Percentiles rank a stretch among this genome's conserved stretches.
Evolutionary conservation across 2,329 filamentous ascomycete genomes (phyloP).

Genomic region (Aspergillus aculeatus): DNA sequence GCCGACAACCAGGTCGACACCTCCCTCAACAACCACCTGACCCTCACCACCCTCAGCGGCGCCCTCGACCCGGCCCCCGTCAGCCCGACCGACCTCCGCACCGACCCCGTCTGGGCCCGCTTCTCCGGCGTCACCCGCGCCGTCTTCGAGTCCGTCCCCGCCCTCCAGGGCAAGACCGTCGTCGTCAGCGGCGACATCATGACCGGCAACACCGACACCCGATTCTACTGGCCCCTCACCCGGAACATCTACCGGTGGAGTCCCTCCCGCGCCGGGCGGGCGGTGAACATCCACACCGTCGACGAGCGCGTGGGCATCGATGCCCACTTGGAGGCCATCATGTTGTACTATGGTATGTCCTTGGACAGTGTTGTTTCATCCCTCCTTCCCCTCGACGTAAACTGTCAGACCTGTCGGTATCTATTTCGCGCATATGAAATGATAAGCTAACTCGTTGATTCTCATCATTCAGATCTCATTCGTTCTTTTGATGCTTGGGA

Average conservation of each 20-base stretch:
- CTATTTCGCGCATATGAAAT: not conserved
- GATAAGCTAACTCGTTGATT: not conserved
- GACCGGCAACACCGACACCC: constrained; percentile 56
- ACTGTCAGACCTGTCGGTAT: too few relatives aligned
- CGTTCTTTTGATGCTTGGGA: constrained; percentile 33
- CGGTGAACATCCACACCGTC: constrained; percentile 51
- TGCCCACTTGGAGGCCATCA: constrained; percentile 45
- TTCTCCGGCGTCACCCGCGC: constrained; percentile 43
- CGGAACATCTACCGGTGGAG: constrained; percentile 55
- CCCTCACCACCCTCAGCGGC: constrained; percentile 30
- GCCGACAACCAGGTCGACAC: constrained; percentile 16
- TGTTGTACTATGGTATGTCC: constrained; percentile 43
- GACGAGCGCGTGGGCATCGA: constrained; percentile 49
- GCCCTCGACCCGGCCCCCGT: constrained; percentile 33
- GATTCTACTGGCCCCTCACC: constrained; percentile 54
- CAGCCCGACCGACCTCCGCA: constrained; percentile 33
- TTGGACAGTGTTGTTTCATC: not conserved
- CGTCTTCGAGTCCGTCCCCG: constrained; percentile 39
- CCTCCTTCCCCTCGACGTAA: not conserved
- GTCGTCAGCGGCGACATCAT: constrained; percentile 48
- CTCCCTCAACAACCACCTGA: constrained; percentile 28
- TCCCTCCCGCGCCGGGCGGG: constrained; percentile 46
- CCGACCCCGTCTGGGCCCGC: constrained; percentile 33
- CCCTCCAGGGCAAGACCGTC: constrained; percentile 34
- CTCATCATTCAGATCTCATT: constrained; percentile 26